These are phyloP conservation scores for Arctium lappa DNA, from an alignment of 129 eudicot species.

Conservation along the genomic window DNA sequence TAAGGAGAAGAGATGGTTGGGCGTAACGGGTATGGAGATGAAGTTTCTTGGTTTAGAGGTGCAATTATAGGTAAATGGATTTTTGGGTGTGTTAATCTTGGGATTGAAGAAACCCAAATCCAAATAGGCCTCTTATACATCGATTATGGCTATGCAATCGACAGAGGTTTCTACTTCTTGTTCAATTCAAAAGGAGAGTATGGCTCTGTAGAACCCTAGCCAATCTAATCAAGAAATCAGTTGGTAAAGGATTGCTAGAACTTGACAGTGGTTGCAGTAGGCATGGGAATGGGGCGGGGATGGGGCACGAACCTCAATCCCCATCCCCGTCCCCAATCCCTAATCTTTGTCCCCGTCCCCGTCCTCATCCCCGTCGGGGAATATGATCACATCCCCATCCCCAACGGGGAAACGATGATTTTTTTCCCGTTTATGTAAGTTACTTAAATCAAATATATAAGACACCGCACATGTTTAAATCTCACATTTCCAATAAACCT, in stretches of 20 bases:
- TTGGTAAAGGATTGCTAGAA: slow-evolving; percentile 43
- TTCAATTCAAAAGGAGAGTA: slow-evolving; percentile 65
- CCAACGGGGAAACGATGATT: no score
- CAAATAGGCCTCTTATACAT: slow-evolving; percentile 20
- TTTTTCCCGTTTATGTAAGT: no score
- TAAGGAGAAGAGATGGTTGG: not conserved
- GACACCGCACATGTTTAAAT: no score
- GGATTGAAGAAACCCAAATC: slow-evolving; percentile 30
- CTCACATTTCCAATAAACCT: no score
- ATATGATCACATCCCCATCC: no score
- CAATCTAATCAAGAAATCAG: slow-evolving; percentile 42
- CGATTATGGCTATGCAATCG: slow-evolving; percentile 34
- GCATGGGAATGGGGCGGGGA: no score
- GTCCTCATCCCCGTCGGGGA: no score
- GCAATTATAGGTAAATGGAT: slow-evolving; percentile 19
- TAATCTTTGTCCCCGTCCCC: no score
- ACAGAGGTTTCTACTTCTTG: slow-evolving; percentile 57
- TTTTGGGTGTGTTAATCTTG: slow-evolving; percentile 19
- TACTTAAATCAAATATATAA: no score
- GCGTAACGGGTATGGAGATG: slow-evolving; percentile 15
- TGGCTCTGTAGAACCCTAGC: slow-evolving; percentile 74
- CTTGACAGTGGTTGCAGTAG: no score
- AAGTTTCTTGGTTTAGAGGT: slow-evolving; percentile 33
- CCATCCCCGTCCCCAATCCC: no score
- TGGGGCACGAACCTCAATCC: no score